A percentile compares a stretch with the other conserved stretches of the same genome.
Evolutionary conservation across 2,329 filamentous ascomycete species (phyloP).

Genomic region (Botrytis byssoidea): DNA sequence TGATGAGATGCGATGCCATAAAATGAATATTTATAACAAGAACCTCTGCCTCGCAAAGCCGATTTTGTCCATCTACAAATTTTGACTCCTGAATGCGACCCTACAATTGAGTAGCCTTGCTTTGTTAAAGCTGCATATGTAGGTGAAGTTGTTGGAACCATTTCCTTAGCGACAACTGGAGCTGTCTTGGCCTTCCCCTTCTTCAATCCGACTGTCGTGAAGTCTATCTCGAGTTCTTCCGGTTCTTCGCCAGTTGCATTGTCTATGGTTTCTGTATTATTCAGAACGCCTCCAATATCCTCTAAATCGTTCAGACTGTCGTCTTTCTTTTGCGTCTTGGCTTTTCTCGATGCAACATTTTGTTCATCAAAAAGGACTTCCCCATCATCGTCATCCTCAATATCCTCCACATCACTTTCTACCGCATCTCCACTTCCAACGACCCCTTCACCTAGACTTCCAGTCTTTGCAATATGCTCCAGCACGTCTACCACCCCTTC

Average conservation of each 20-base stretch:
- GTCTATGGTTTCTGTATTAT: slow-evolving; percentile 42
- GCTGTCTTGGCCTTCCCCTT: slow-evolving; percentile 45
- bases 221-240: slow-evolving; percentile 74
- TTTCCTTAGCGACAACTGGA: slow-evolving; percentile 67
- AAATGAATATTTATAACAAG: slow-evolving; percentile 97
- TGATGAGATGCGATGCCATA: slow-evolving; percentile 96
- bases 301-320: slow-evolving; percentile 73
- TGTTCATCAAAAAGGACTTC: slow-evolving; percentile 52
- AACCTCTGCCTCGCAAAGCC: slow-evolving; percentile 85
- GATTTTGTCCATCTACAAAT: slow-evolving; percentile 99
- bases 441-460: slow-evolving; percentile 62
- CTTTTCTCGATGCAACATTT: slow-evolving; percentile 43
- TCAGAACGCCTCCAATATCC: slow-evolving; percentile 70
- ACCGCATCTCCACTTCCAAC: slow-evolving; percentile 78
- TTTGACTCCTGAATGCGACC: slow-evolving; percentile 93
- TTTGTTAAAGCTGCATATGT: slow-evolving; percentile 89
- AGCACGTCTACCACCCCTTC: slow-evolving; percentile 72
- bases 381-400: slow-evolving; percentile 53
- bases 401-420: slow-evolving; percentile 79
- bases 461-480: slow-evolving; percentile 58
- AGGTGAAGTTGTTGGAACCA: slow-evolving; percentile 89
- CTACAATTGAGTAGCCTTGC: slow-evolving; percentile 93
- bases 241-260: slow-evolving; percentile 30
- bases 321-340: slow-evolving; percentile 47
- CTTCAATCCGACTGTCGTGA: slow-evolving; percentile 66